Conservation (phyloP, 164 flowering plant genomes). For the Liriodendron chinense region DNA sequence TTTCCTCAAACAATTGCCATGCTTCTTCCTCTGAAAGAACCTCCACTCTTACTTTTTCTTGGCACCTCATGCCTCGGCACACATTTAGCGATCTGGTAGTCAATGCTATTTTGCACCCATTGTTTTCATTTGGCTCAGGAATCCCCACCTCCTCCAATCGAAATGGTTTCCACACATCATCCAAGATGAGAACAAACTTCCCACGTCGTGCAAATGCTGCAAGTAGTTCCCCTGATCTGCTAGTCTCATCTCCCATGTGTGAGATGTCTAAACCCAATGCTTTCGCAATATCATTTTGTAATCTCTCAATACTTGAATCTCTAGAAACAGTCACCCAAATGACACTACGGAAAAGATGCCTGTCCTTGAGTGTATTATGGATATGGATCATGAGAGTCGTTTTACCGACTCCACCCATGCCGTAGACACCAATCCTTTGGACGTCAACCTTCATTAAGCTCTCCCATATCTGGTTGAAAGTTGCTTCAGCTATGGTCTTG, state of each 20-base stretch:
- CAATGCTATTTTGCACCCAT: slow-evolving; percentile 1
- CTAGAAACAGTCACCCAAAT: slow-evolving; percentile 10
- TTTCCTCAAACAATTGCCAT: slow-evolving; percentile 8
- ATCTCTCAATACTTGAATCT: not conserved
- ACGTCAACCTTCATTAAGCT: not conserved
- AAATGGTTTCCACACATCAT: slow-evolving; percentile 8
- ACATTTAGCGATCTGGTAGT: slow-evolving; percentile 6
- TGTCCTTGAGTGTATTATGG: not conserved
- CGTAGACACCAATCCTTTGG: slow-evolving; percentile 13
- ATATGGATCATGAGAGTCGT: slow-evolving; percentile 15
- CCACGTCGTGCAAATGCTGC: not conserved
- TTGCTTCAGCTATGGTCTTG: not conserved
- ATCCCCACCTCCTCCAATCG: slow-evolving; percentile 4
- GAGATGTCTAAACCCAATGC: not conserved
- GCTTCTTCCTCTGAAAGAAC: slow-evolving; percentile 11
- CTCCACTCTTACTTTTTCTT: slow-evolving; percentile 6
- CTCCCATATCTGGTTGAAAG: not conserved
- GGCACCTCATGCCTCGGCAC: slow-evolving; percentile 4
- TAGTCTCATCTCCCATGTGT: not conserved
- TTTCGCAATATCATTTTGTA: not conserved
- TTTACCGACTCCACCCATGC: slow-evolving; percentile 21
- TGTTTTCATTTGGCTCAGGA: slow-evolving; percentile 3
- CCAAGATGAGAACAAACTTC: slow-evolving; percentile 9
- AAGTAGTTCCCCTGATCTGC: not conserved
- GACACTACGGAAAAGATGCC: not conserved